Percentiles rank a stretch among this genome's conserved stretches.
phyloP scores from a whole-genome alignment of 1,284 basidiomycete genomes.

The Ganoderma meredithae region DNA sequence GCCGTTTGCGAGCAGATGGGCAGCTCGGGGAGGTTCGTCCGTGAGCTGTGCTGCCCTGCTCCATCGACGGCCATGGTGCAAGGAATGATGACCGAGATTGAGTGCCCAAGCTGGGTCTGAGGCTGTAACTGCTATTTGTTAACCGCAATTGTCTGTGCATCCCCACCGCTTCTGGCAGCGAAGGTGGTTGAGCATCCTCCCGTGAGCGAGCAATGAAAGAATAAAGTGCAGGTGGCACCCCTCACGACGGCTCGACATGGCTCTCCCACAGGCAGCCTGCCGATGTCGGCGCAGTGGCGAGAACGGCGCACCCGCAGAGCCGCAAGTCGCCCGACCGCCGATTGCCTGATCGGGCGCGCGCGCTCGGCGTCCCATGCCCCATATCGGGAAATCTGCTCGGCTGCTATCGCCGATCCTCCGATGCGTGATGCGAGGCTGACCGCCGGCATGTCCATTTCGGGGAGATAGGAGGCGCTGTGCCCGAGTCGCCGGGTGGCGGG shows the following conservation, averaged over 20 bases:
- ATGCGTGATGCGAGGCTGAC: slow-evolving; percentile 14
- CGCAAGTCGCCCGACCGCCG: slow-evolving; percentile 7
- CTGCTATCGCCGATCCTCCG: slow-evolving; percentile 29
- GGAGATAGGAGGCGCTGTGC: slow-evolving; percentile 4
- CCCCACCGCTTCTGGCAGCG: neutral
- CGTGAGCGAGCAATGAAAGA: slow-evolving; percentile 4
- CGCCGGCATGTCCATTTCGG: slow-evolving; percentile 27
- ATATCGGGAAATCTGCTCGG: slow-evolving; percentile 20
- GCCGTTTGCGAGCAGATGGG: slow-evolving; percentile 13
- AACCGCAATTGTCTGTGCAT: slow-evolving; percentile 12
- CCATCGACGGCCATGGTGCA: slow-evolving; percentile 7
- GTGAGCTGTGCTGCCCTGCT: slow-evolving; percentile 18
- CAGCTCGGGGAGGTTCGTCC: slow-evolving; percentile 27
- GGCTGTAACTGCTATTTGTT: slow-evolving; percentile 15
- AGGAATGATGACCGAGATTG: slow-evolving; percentile 8
- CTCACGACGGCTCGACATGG: slow-evolving; percentile 5
- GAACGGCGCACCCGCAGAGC: neutral
- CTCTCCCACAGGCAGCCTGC: slow-evolving; percentile 9
- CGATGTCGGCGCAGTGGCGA: slow-evolving; percentile 11
- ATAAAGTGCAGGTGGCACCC: slow-evolving; percentile 1
- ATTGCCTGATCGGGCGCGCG: slow-evolving; percentile 11
- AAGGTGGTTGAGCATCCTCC: slow-evolving; percentile 1
- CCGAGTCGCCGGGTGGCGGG: neutral
- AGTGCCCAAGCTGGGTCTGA: neutral
- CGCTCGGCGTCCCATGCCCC: slow-evolving; percentile 11